A percentile compares a stretch with the other conserved stretches of the same genome.
Conservation (phyloP, 495 filamentous ascomycete genomes). For the Penicillium crystallinum region DNA sequence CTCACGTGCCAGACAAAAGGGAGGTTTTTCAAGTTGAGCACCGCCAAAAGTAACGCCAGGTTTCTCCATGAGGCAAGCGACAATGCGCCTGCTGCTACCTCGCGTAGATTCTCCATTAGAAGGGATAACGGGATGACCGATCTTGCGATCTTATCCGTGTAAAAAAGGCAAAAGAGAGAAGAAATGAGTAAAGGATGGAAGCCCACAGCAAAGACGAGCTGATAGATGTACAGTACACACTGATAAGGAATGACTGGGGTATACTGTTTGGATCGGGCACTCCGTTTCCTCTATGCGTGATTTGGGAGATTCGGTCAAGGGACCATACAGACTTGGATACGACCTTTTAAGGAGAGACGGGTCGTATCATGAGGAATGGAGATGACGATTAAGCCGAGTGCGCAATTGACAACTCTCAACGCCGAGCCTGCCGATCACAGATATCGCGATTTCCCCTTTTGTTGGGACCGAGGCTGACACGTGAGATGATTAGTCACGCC, state of each 20-base stretch:
- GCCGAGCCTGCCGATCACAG: slow-evolving; percentile 10
- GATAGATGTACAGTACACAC: background rate
- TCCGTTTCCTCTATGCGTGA: background rate
- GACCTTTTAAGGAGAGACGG: slow-evolving; percentile 1
- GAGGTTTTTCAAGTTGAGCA: slow-evolving; percentile 58
- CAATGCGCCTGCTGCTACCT: slow-evolving; percentile 18
- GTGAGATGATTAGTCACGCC: slow-evolving; percentile 7
- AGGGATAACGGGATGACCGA: background rate
- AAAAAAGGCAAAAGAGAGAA: slow-evolving; percentile 1
- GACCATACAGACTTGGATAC: background rate
- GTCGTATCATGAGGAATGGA: background rate
- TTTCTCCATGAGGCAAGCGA: slow-evolving; percentile 47
- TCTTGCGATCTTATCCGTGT: background rate
- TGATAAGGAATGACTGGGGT: slow-evolving; percentile 6
- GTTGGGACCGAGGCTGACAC: slow-evolving; percentile 15
- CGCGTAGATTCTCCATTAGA: slow-evolving; percentile 21
- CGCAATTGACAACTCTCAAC: background rate
- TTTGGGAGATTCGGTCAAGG: background rate
- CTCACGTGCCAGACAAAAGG: slow-evolving; percentile 62
- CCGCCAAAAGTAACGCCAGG: slow-evolving; percentile 48
- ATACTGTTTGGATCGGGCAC: background rate
- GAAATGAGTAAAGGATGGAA: background rate
- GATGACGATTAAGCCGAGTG: background rate
- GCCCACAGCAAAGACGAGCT: background rate
- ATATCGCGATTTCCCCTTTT: slow-evolving; percentile 7